Percentiles rank a stretch among this genome's conserved stretches.
phyloP scores from a whole-genome alignment of 2,329 filamentous ascomycete genomes.

The Ascochyta viciae-villosae region DNA sequence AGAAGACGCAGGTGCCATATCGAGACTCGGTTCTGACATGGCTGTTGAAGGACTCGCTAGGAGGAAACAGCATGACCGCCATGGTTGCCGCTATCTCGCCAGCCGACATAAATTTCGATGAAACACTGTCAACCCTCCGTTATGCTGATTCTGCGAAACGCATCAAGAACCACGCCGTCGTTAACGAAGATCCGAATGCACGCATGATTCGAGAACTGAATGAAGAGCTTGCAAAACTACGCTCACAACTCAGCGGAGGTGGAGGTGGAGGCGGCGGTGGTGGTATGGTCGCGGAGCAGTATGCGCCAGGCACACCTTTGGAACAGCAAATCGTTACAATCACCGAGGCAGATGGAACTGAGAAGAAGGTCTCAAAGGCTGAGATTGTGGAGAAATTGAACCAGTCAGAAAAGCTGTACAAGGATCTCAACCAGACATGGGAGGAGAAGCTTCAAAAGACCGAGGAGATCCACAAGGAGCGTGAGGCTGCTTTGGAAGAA shows the following conservation, averaged over 20 bases:
- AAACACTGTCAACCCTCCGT: conserved; percentile 91
- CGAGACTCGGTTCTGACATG: conserved; percentile 96
- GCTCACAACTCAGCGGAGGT: conserved; percentile 74
- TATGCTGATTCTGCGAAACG: conserved; percentile 98
- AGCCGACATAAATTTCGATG: conserved; percentile 98
- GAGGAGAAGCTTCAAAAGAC: conserved; percentile 95
- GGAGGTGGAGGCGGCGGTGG: conserved; percentile 44
- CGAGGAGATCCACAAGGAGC: conserved; percentile 96
- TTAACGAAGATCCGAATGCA: conserved; percentile 98
- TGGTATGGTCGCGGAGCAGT: conserved; percentile 72
- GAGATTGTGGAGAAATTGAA: conserved; percentile 96
- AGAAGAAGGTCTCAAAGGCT: conserved; percentile 97
- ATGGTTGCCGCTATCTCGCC: conserved; percentile 99
- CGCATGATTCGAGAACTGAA: conserved; percentile 99
- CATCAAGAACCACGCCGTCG: conserved; percentile 99
- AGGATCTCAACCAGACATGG: conserved; percentile 98
- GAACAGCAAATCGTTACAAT: conserved; percentile 98
- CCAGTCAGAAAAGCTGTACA: conserved; percentile 94
- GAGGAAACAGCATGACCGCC: conserved; percentile 98
- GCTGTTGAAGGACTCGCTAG: conserved; percentile 94
- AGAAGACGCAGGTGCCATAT: conserved; percentile 86
- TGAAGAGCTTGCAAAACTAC: conserved; percentile 85
- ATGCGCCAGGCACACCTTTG: conserved; percentile 87
- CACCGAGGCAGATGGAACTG: conserved; percentile 78
- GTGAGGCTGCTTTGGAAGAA: conserved; percentile 93